These are phyloP conservation scores for Corymbia maculata DNA, from an alignment of 345 rosid genomes.

Conservation along the genomic window DNA sequence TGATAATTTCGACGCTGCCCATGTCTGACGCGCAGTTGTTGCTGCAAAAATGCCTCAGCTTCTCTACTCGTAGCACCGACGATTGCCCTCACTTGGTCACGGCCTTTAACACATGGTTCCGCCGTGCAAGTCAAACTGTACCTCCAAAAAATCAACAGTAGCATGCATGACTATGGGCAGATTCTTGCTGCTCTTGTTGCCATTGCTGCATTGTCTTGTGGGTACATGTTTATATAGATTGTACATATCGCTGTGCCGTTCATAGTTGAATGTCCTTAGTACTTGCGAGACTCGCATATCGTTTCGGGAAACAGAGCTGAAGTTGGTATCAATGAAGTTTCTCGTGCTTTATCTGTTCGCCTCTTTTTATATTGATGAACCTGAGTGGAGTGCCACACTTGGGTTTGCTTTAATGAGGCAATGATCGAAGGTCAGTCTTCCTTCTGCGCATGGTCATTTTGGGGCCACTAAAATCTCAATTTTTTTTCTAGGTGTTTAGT, in stretches of 20 bases:
- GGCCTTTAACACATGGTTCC: slow-evolving; percentile 71
- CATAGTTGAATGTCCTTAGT: background rate
- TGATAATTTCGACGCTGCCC: slow-evolving; percentile 59
- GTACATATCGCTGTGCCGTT: background rate
- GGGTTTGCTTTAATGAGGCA: background rate
- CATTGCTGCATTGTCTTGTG: background rate
- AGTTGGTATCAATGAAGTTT: background rate
- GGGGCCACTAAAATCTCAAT: background rate
- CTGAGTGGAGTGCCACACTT: background rate
- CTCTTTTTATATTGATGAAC: background rate
- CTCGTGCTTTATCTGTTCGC: background rate
- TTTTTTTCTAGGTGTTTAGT: background rate
- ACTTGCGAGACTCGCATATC: background rate
- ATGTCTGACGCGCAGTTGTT: slow-evolving; percentile 43
- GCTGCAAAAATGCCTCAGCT: slow-evolving; percentile 54
- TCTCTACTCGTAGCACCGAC: slow-evolving; percentile 50
- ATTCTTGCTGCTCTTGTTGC: background rate
- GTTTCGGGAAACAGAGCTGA: background rate
- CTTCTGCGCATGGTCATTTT: background rate
- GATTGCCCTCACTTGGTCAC: slow-evolving; percentile 56
- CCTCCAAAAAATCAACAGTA: background rate
- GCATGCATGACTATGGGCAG: background rate
- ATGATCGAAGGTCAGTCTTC: background rate
- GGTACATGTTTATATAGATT: background rate
- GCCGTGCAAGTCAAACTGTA: slow-evolving; percentile 31